A percentile compares a stretch with the other conserved stretches of the same genome.
Evolutionary conservation across 2,329 filamentous ascomycete genomes (phyloP).

Genomic region (Camillea tinctor): DNA sequence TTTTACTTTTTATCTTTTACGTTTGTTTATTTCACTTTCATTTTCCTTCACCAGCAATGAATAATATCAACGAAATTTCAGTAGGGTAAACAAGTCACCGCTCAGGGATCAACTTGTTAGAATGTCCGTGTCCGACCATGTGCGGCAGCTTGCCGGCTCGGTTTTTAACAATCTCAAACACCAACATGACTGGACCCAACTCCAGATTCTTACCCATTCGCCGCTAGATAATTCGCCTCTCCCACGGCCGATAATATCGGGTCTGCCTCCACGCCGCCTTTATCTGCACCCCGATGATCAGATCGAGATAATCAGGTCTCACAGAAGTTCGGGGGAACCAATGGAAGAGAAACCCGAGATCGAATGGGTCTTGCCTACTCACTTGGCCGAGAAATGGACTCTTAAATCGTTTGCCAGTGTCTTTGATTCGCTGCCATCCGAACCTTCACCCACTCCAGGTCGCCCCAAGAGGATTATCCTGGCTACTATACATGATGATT

Average conservation of each 20-base stretch:
- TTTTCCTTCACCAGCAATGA: background rate
- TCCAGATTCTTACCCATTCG: slow-evolving; percentile 52
- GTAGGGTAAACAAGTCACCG: background rate
- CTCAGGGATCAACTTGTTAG: slow-evolving; percentile 5
- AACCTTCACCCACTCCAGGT: slow-evolving; percentile 42
- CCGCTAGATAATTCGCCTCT: slow-evolving; percentile 37
- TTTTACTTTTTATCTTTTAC: no score
- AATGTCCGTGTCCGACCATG: slow-evolving; percentile 26
- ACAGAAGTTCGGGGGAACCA: slow-evolving; percentile 46
- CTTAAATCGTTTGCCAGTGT: slow-evolving; percentile 63
- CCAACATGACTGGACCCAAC: slow-evolving; percentile 71
- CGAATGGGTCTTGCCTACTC: slow-evolving; percentile 77
- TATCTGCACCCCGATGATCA: slow-evolving; percentile 85
- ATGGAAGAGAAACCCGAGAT: slow-evolving; percentile 53
- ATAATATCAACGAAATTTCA: background rate
- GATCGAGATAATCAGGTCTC: slow-evolving; percentile 65
- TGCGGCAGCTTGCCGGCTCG: slow-evolving; percentile 50
- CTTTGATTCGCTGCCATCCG: slow-evolving; percentile 60
- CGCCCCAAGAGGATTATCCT: slow-evolving; percentile 69
- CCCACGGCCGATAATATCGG: slow-evolving; percentile 65
- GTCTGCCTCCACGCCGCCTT: slow-evolving; percentile 68
- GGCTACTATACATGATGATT: slow-evolving; percentile 74
- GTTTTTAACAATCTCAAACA: slow-evolving; percentile 70
- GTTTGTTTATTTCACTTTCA: no score
- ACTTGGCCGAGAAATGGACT: slow-evolving; percentile 71